Conservation (phyloP, 2,329 filamentous ascomycete species). For the Torrubiellomyces zombiae region DNA sequence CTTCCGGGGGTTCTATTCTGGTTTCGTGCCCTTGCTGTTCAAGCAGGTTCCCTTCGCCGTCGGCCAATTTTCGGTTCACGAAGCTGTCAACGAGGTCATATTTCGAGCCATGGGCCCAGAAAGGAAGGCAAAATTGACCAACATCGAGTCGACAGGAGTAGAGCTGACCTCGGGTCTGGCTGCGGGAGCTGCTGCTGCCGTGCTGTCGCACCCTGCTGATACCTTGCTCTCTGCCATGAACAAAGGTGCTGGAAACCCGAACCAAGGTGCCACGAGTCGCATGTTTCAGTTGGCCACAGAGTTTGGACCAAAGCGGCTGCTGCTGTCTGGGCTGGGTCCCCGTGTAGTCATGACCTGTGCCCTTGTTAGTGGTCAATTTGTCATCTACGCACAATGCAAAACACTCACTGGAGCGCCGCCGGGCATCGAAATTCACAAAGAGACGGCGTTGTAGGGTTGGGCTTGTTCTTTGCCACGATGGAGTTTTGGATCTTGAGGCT, state of each 20-base stretch:
- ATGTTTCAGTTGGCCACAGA: conserved; percentile 35
- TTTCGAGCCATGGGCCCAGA: conserved; percentile 51
- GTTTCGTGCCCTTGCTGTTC: conserved; percentile 72
- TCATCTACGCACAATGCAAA: conserved; percentile 39
- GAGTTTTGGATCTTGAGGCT: no score
- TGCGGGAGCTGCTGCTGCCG: conserved; percentile 74
- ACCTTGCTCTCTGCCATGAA: conserved; percentile 38
- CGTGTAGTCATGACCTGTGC: conserved; percentile 37
- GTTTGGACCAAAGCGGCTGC: conserved; percentile 30
- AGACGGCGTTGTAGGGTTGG: conserved; percentile 12
- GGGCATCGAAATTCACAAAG: conserved; percentile 36
- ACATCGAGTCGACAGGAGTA: conserved; percentile 59
- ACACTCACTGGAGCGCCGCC: conserved; percentile 32
- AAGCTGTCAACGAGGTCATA: conserved; percentile 67
- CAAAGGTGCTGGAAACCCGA: conserved; percentile 32
- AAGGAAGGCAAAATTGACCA: conserved; percentile 49
- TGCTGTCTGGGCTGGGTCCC: conserved; percentile 30
- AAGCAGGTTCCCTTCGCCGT: conserved; percentile 91
- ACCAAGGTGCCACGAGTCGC: conserved; percentile 28
- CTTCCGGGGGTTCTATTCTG: conserved; percentile 72
- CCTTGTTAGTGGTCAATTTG: conserved; percentile 34
- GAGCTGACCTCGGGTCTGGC: conserved; percentile 77
- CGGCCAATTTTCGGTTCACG: conserved; percentile 86
- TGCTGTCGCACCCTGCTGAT: conserved; percentile 81
- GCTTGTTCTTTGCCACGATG: background rate